Evolutionary conservation across 768 basidiomycete genomes (phyloP).

Genomic region (Butyriboletus loyo): DNA sequence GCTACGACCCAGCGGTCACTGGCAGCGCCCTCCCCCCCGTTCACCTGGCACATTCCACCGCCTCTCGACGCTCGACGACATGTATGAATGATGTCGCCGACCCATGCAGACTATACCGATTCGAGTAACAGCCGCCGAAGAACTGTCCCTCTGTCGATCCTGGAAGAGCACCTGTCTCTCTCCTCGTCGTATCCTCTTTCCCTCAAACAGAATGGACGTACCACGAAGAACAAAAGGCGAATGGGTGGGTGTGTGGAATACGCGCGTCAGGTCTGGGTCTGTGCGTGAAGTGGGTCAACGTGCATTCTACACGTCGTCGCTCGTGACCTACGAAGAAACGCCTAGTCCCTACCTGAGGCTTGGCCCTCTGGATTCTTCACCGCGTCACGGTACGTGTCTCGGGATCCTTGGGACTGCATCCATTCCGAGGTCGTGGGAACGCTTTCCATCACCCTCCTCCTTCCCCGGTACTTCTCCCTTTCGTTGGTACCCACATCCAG

Average conservation of each 20-base stretch:
- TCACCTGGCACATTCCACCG: slow-evolving; percentile 37
- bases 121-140: not conserved
- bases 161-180: slow-evolving; percentile 56
- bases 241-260: no score
- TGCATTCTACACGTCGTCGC: not conserved
- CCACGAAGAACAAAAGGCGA: not conserved
- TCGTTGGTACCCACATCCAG: not conserved
- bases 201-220: slow-evolving; percentile 37
- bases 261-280: no score
- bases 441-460: not conserved
- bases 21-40: not conserved
- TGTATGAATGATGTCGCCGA: no score
- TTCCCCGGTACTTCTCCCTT: not conserved
- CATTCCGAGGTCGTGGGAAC: not conserved
- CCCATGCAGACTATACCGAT: not conserved
- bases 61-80: slow-evolving; percentile 54
- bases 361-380: not conserved
- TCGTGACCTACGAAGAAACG: not conserved
- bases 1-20: not conserved
- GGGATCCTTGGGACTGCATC: not conserved
- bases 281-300: not conserved
- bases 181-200: slow-evolving; percentile 53
- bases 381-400: not conserved
- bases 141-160: slow-evolving; percentile 42
- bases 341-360: no score